Evolutionary conservation across 176 grass and related monocot species (phyloP), one percentile per base, ranked within the genome.

Genomic region (Cenchrus purpureus): DNA sequence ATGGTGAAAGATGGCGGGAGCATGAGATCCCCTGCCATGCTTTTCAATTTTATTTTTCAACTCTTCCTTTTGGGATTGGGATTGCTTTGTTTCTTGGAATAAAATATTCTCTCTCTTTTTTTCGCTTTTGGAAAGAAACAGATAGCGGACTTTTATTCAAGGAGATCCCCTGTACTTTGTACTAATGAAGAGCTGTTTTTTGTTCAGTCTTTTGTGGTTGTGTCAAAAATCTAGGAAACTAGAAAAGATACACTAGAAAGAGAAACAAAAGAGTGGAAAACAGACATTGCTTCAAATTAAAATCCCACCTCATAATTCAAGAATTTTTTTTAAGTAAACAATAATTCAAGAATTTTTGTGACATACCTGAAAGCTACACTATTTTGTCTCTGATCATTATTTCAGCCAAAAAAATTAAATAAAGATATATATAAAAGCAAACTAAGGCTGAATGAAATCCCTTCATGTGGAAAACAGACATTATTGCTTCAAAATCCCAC

Each of bases 81-180:
- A 3, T 15, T 13, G 5, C 62, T 65, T 32, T 65, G 5, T 48
- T 85, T 65, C 28, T 48, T 85, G 14, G 73, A 76, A 84, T 84
- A 53, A 10, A 37, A 37, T 53, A 20, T 42, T 48, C 34, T 37
- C 34, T 37, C 29, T 34, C n/a, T 20, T 61, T 44, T 37, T 44
- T 17, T 7, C 2, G 22, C 51, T 84, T 65, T 53, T 40, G 12
- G 10, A 55, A 53, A 31, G 71, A 1, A 32, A 12, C 0, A 25
- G 70, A 83, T 4, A 28, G n/a, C n/a, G 65, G 48, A 54, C 4
- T 51, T 78, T 51, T 60, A 62, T 22, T 63, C 8, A 12, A 46
- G 12, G 8, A 32, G 54, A 4, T 46, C 40, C 22, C 22, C 2
- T 32, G 31, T 32, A 32, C 31, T 68, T 70, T 82, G n/a, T 49